Base-by-base conservation (phyloP, 441 rosid species). In the Adansonia rubrostipa region DNA sequence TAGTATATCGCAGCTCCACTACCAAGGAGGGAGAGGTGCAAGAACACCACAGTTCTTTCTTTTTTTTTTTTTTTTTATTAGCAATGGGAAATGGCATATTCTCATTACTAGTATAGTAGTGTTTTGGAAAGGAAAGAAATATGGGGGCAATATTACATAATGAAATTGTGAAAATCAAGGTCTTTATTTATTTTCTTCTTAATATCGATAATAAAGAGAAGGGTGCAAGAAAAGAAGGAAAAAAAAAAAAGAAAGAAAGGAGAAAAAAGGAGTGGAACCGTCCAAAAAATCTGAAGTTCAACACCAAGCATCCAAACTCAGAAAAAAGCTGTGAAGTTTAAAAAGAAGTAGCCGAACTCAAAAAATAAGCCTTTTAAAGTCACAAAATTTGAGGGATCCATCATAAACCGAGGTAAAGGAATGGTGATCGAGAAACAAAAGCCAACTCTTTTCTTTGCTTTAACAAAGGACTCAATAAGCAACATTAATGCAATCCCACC, bases 201-300 rank as follows among this genome's bases (percentile, higher is more conserved):
- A 74, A 33, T 57, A 13, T 33, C n/a, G 2, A 0, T 3, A 15
- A 54, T 60, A 42, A 42, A 6, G 36, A 33, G 36, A 33, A 33
- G 4, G 36, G 36, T 33, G 36, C 36, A 33, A 3, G 36, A 33
- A 33, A 42, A 42, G 45, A 13, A 48, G 77, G 54, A 28, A 68
- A 50, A 36, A 9, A 44, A 17, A 80, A 10, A 72, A 47, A 15
- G 53, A 42, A 54, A 61, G 58, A 33, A 33, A 69, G 20, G 42
- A 50, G 58, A 60, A 67, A 79, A 58, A 81, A 77, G 82, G 74
- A 79, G 84, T 15, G 77, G 80, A 83, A 82, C 76, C 76, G 87
- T 87, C 93, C 88, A 85, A 85, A 85, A 86, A 75, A 77, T 75
- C 80, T 76, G 76, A 85, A 82, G 79, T 85, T 86, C 77, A 87